phyloP scores from a whole-genome alignment of 495 filamentous ascomycete genomes.

The Cladorrhinum samala region DNA sequence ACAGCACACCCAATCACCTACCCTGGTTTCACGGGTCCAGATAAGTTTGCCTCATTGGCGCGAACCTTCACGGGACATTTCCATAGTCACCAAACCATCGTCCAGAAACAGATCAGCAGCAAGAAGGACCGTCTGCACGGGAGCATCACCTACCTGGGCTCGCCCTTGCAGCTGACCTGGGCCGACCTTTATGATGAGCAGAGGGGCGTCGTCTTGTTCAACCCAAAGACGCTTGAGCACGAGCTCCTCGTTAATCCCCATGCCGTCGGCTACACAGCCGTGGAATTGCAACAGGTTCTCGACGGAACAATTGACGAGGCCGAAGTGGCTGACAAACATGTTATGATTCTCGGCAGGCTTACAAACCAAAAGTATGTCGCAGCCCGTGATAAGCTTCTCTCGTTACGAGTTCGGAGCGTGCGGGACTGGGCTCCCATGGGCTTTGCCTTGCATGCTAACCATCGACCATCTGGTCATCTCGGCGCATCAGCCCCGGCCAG shows the following conservation, averaged over 20 bases:
- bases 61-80: constrained; percentile 33
- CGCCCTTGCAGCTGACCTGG: constrained; percentile 27
- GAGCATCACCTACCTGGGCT: constrained; percentile 23
- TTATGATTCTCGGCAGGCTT: constrained; percentile 25
- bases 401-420: constrained; percentile 23
- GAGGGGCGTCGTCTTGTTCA: constrained; percentile 23
- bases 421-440: constrained; percentile 17
- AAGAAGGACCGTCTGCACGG: neutral
- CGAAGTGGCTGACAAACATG: constrained; percentile 19
- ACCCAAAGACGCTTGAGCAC: constrained; percentile 24
- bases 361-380: constrained; percentile 21
- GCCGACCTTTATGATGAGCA: constrained; percentile 26
- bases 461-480: constrained; percentile 2
- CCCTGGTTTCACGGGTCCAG: constrained; percentile 23
- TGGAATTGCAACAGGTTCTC: constrained; percentile 16
- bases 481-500: constrained; percentile 18
- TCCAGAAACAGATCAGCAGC: constrained; percentile 17
- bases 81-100: constrained; percentile 28
- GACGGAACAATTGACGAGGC: constrained; percentile 9
- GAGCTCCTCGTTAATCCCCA: constrained; percentile 25
- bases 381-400: constrained; percentile 21
- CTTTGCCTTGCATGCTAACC: constrained; percentile 5
- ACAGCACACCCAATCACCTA: constrained; percentile 15
- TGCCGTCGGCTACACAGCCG: constrained; percentile 19
- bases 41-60: constrained; percentile 22